Evolutionary conservation across 495 filamentous ascomycete genomes (phyloP), one percentile per base, ranked within the genome.

Genomic region (Sordaria brevicollis): DNA sequence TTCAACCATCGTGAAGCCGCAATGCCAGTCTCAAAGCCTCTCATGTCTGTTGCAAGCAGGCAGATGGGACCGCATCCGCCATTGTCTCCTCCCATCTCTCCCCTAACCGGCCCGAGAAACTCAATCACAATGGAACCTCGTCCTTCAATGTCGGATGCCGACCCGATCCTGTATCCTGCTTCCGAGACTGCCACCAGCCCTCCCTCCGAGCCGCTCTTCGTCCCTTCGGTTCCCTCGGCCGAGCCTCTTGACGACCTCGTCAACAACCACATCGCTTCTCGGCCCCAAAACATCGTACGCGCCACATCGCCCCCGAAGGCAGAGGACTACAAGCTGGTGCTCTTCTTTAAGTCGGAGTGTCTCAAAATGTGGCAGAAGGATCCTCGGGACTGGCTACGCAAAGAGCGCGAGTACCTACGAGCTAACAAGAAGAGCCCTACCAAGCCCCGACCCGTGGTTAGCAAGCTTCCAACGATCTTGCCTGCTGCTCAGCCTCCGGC

Each of bases 51-150:
- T 75, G 41, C 67, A 71, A 70, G 72, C 76, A 38, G 80, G 76
- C 73, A 73, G 70, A 73, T 77, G 75, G 74, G 83, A 80, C 73
- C 81, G 80, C 78, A 86, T 35, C 81, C 86, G 13, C 81, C 89
- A 34, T 85, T 90, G 36, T 92, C 91, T 43, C 91, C 91, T 74
- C 91, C 91, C 8, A 86, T 91, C 41, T 93, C 91, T 31, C 91
- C 91, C 13, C 87, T 85, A 67, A 83, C 82, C 31, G 86, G 85
- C 68, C 29, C 75, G 3, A 71, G 25, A 66, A 71, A 72, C 54
- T 54, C 76, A 0, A 69, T 80, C 65, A 73, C 84, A 72, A 83
- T 84, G 71, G 84, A 86, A 41, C 81, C 83, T 80, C 68, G 65
- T 2, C 77, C 74, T 21, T 71, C 72, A 67, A 75, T 81, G 65